Conservation (phyloP, 1,284 basidiomycete genomes). For the Irpex rosettiformis region DNA sequence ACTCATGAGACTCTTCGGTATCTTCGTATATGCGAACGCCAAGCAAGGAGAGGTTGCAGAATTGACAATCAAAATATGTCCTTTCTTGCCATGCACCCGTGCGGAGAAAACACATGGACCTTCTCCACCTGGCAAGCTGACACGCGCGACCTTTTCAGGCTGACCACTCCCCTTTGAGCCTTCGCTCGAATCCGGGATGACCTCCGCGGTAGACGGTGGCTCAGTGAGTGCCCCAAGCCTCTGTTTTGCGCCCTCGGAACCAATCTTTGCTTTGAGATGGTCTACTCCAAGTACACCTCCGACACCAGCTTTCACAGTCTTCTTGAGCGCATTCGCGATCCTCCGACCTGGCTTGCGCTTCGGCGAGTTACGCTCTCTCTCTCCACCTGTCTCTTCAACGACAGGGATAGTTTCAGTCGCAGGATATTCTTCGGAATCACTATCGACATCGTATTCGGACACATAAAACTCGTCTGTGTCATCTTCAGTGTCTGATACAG, state of each 20-base stretch:
- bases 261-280: constrained; percentile 26
- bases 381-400: neutral
- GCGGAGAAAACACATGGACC: constrained; percentile 28
- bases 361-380: constrained; percentile 2
- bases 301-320: constrained; percentile 23
- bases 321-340: constrained; percentile 22
- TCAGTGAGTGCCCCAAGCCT: constrained; percentile 24
- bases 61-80: constrained; percentile 24
- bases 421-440: constrained; percentile 14
- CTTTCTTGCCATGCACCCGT: constrained; percentile 24
- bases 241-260: constrained; percentile 25
- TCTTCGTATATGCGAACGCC: constrained; percentile 21
- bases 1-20: neutral
- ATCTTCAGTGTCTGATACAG: constrained; percentile 16
- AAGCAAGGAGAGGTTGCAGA: constrained; percentile 27
- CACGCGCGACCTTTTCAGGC: constrained; percentile 10
- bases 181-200: constrained; percentile 2
- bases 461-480: constrained; percentile 22
- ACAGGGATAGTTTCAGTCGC: constrained; percentile 3
- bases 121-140: constrained; percentile 20
- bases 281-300: constrained; percentile 24
- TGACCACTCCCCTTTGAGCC: constrained; percentile 1
- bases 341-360: constrained; percentile 22
- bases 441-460: constrained; percentile 23
- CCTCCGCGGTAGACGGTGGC: constrained; percentile 10